phyloP scores from a whole-genome alignment of 2,329 filamentous ascomycete genomes.

The Nigrospora osmanthi region DNA sequence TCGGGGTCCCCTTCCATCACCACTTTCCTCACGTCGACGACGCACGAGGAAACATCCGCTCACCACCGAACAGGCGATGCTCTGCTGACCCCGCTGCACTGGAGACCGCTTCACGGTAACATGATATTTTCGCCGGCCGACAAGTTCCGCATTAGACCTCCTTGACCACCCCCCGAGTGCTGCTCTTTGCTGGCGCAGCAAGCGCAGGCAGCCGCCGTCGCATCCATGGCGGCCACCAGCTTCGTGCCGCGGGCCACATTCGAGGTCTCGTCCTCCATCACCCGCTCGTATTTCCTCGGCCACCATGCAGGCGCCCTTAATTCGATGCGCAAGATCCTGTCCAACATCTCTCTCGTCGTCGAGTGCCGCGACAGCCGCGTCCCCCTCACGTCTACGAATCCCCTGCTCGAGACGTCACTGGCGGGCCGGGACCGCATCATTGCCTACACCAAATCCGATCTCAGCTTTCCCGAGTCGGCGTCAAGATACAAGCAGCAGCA shows the following conservation, averaged over 20 bases:
- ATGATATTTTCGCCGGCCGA: too few relatives aligned
- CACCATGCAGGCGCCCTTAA: conserved; percentile 78
- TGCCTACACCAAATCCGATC: conserved; percentile 86
- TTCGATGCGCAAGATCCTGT: conserved; percentile 75
- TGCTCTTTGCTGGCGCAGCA: too few relatives aligned
- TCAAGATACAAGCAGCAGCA: conserved; percentile 13
- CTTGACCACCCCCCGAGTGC: too few relatives aligned
- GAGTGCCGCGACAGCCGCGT: conserved; percentile 93
- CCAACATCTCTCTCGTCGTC: conserved; percentile 77
- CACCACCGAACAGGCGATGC: too few relatives aligned
- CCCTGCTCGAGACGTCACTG: conserved; percentile 73
- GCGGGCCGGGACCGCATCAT: conserved; percentile 67
- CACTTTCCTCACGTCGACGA: too few relatives aligned
- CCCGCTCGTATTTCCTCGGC: conserved; percentile 87
- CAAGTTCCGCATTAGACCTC: too few relatives aligned
- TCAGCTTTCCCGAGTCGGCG: conserved; percentile 37
- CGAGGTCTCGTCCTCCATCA: conserved; percentile 63
- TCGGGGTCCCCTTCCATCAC: too few relatives aligned
- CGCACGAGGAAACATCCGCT: too few relatives aligned
- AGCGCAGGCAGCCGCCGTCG: background rate
- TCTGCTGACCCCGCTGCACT: too few relatives aligned
- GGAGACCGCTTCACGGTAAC: too few relatives aligned
- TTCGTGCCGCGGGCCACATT: conserved; percentile 73
- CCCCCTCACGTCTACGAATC: conserved; percentile 83
- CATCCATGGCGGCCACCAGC: conserved; percentile 37